A percentile compares a stretch with the other conserved stretches of the same genome.
phyloP scores from a whole-genome alignment of 331 rosid species.

The Rhamnella rubrinervis region DNA sequence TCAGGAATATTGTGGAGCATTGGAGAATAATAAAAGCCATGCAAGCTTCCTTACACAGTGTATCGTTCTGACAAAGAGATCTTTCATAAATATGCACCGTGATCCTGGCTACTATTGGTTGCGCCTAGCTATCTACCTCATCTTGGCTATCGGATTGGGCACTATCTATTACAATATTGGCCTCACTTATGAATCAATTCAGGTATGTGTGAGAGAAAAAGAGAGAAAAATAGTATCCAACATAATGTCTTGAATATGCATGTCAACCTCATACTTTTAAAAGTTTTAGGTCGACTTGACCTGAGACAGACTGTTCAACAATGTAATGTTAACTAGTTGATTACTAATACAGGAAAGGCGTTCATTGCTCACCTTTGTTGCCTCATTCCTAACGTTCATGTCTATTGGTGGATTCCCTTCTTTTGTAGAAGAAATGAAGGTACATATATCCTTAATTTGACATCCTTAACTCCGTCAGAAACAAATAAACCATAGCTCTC shows the following conservation, averaged over 20 bases:
- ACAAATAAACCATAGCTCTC: too few relatives aligned
- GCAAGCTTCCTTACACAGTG: conserved; percentile 52
- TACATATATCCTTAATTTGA: background rate
- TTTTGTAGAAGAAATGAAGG: conserved; percentile 78
- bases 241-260: too few relatives aligned
- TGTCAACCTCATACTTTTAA: too few relatives aligned
- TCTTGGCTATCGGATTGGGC: conserved; percentile 40
- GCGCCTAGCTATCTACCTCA: conserved; percentile 48
- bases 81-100: conserved; percentile 60
- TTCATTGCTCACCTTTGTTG: conserved; percentile 40
- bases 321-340: background rate
- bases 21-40: conserved; percentile 38
- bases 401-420: conserved; percentile 87
- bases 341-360: conserved; percentile 49
- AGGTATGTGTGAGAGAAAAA: conserved; percentile 26
- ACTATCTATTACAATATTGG: conserved; percentile 42
- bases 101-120: conserved; percentile 79
- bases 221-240: too few relatives aligned
- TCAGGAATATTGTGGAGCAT: conserved; percentile 14
- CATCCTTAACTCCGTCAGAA: too few relatives aligned
- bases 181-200: conserved; percentile 30
- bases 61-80: conserved; percentile 44
- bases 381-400: conserved; percentile 71
- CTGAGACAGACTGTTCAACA: background rate
- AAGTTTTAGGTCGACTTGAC: too few relatives aligned